These are phyloP conservation scores for Teunomyces gatunensis DNA, from an alignment of 805 yeast species.

Conservation along the genomic window DNA sequence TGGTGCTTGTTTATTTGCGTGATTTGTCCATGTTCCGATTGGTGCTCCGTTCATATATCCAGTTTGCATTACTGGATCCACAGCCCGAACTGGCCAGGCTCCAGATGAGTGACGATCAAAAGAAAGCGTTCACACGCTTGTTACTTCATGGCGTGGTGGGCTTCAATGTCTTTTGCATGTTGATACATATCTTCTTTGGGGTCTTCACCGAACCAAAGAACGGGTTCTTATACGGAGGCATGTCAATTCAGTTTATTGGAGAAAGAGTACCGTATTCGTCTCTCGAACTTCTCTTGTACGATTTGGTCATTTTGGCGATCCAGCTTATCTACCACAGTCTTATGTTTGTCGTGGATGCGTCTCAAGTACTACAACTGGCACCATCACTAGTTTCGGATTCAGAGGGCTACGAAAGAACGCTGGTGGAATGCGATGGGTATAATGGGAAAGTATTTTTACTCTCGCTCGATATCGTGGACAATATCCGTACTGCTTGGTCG, in stretches of 20 bases:
- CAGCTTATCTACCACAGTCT: constrained; percentile 34
- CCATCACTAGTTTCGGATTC: background rate
- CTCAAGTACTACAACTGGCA: constrained; percentile 21
- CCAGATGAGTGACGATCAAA: constrained; percentile 23
- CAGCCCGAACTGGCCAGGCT: constrained; percentile 10
- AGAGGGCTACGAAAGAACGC: constrained; percentile 10
- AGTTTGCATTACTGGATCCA: constrained; percentile 30
- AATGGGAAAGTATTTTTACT: constrained; percentile 36
- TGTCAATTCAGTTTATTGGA: constrained; percentile 38
- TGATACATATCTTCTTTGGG: constrained; percentile 27
- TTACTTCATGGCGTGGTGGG: constrained; percentile 22
- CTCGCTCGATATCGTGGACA: constrained; percentile 22
- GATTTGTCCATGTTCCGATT: constrained; percentile 39
- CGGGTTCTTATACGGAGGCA: constrained; percentile 30
- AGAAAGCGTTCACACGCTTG: constrained; percentile 25
- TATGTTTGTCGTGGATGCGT: constrained; percentile 32
- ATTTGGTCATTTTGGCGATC: constrained; percentile 20
- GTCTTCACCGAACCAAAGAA: constrained; percentile 16
- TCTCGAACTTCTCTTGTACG: constrained; percentile 26
- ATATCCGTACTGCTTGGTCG: constrained; percentile 8
- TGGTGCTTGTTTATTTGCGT: constrained; percentile 38
- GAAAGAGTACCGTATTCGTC: constrained; percentile 29
- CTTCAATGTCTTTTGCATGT: constrained; percentile 21
- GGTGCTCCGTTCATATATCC: constrained; percentile 23
- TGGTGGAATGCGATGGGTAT: constrained; percentile 34